phyloP scores from a whole-genome alignment of 2,329 filamentous ascomycete species.

The Fusarium devonianum region DNA sequence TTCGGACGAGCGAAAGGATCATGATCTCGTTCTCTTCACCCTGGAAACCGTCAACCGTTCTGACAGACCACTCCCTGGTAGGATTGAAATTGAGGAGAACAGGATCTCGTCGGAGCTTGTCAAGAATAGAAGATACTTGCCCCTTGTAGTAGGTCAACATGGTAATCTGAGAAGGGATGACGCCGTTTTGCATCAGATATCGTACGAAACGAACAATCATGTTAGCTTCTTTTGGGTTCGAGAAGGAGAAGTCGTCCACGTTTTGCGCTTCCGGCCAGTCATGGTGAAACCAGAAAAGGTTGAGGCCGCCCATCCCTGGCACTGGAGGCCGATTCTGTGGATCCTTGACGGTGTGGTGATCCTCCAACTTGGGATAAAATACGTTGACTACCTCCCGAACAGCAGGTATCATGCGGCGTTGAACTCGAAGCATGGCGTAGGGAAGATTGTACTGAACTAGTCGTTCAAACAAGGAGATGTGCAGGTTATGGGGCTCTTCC shows the following conservation, averaged over 20 bases:
- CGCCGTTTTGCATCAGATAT: slow-evolving; percentile 75
- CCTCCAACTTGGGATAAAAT: slow-evolving; percentile 55
- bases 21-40: slow-evolving; percentile 90
- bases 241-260: slow-evolving; percentile 65
- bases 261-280: slow-evolving; percentile 70
- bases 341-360: slow-evolving; percentile 53
- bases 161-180: slow-evolving; percentile 69
- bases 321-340: slow-evolving; percentile 48
- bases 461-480: slow-evolving; percentile 81
- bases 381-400: slow-evolving; percentile 54
- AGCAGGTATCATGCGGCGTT: slow-evolving; percentile 65
- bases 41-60: slow-evolving; percentile 88
- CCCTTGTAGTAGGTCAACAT: slow-evolving; percentile 89
- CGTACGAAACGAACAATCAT: slow-evolving; percentile 78
- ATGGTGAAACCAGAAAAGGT: slow-evolving; percentile 56
- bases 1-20: slow-evolving; percentile 80
- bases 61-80: slow-evolving; percentile 62
- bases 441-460: slow-evolving; percentile 71
- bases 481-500: slow-evolving; percentile 68
- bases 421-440: slow-evolving; percentile 69
- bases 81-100: slow-evolving; percentile 39
- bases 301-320: slow-evolving; percentile 53
- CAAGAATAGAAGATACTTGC: slow-evolving; percentile 72
- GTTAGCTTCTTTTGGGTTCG: slow-evolving; percentile 74
- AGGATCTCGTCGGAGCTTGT: slow-evolving; percentile 50